Percentiles rank a stretch among this genome's conserved stretches.
phyloP scores from a whole-genome alignment of 305 asterid genomes.

The Solanum hybrid region DNA sequence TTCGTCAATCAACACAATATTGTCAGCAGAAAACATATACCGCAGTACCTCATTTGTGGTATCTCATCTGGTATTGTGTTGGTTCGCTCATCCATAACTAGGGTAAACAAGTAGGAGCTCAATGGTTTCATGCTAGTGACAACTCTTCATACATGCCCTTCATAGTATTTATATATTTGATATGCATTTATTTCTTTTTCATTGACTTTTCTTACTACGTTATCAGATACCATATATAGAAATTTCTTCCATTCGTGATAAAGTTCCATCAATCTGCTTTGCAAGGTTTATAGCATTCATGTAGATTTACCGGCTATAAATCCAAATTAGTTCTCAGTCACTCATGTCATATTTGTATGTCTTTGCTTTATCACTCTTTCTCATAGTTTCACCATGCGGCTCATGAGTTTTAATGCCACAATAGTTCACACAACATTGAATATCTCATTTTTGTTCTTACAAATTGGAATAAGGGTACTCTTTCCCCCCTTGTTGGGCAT shows the following conservation, averaged over 20 bases:
- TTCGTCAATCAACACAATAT: not conserved
- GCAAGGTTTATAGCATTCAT: not conserved
- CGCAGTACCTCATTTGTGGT: not conserved
- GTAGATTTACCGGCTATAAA: not conserved
- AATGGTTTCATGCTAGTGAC: not conserved
- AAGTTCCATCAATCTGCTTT: not conserved
- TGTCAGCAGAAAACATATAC: not conserved
- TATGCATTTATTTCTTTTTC: not conserved
- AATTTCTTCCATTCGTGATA: not conserved
- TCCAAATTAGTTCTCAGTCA: not conserved
- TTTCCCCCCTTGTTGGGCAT: not conserved
- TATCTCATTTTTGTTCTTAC: not conserved
- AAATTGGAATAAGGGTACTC: not conserved
- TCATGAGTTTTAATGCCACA: not conserved
- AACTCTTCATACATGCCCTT: not conserved
- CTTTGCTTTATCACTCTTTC: not conserved
- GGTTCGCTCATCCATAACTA: not conserved
- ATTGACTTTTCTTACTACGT: not conserved
- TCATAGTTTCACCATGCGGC: not conserved
- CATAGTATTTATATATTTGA: not conserved
- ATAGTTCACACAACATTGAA: not conserved
- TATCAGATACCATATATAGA: not conserved
- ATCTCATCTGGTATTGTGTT: not conserved
- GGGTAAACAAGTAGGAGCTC: not conserved
- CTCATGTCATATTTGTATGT: not conserved